Evolutionary conservation across 345 rosid genomes (phyloP).

Genomic region (Eutrema japonicum): DNA sequence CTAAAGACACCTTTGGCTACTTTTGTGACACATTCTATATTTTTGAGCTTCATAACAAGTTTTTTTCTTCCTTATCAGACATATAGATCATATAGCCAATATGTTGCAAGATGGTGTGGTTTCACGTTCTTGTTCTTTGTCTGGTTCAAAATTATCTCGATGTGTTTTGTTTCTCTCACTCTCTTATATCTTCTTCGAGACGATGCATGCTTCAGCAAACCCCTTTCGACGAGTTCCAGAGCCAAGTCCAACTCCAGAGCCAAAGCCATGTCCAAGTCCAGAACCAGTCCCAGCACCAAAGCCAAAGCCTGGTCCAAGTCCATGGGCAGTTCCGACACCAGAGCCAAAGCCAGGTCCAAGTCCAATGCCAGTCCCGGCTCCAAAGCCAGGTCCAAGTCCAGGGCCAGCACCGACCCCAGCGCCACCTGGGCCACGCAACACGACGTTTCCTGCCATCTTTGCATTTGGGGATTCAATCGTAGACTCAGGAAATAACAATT

Average conservation of each 20-base stretch:
- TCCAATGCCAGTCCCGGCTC: no score
- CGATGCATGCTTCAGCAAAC: slow-evolving; percentile 31
- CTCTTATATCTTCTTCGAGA: slow-evolving; percentile 12
- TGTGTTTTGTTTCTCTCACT: slow-evolving; percentile 31
- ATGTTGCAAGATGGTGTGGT: slow-evolving; percentile 27
- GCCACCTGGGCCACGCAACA: slow-evolving; percentile 27
- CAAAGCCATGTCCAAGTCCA: neutral
- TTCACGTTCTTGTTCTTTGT: slow-evolving; percentile 21
- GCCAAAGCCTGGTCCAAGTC: neutral
- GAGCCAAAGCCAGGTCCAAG: neutral
- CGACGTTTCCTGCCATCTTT: slow-evolving; percentile 44
- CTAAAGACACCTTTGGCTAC: neutral
- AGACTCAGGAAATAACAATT: slow-evolving; percentile 67
- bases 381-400: slow-evolving; percentile 7
- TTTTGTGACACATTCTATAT: slow-evolving; percentile 20
- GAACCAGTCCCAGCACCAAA: neutral
- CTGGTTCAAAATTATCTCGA: slow-evolving; percentile 19
- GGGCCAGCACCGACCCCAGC: neutral
- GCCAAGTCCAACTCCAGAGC: neutral
- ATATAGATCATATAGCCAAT: neutral
- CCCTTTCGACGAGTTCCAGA: slow-evolving; percentile 15
- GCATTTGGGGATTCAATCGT: slow-evolving; percentile 62
- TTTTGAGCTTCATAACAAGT: slow-evolving; percentile 18
- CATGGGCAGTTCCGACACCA: neutral
- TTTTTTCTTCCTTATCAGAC: neutral